Evolutionary conservation across 352 stramenopile genomes (phyloP).

Genomic region (Phytophthora litchii): DNA sequence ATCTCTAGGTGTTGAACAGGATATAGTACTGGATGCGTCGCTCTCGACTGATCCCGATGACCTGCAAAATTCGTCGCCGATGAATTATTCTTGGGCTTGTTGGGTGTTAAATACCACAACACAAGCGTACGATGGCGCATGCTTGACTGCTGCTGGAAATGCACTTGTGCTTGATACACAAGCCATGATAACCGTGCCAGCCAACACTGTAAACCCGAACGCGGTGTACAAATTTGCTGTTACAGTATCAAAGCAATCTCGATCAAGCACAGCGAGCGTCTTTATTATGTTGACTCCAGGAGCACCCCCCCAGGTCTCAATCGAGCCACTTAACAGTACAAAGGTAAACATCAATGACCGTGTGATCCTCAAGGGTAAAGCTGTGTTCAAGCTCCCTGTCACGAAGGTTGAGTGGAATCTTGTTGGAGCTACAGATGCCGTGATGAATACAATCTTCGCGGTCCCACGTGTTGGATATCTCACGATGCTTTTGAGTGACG

Average conservation of each 20-base stretch:
- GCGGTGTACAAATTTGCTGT: conserved; percentile 60
- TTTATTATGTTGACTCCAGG: conserved; percentile 55
- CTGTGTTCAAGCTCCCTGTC: conserved; percentile 52
- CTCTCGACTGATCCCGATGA: conserved; percentile 61
- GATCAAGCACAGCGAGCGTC: conserved; percentile 38
- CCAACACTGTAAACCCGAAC: conserved; percentile 57
- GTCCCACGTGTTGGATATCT: conserved; percentile 36
- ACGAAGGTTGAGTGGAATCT: conserved; percentile 55
- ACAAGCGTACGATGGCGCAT: conserved; percentile 41
- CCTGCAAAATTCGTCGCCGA: conserved; percentile 34
- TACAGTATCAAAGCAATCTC: conserved; percentile 45
- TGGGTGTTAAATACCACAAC: conserved; percentile 29
- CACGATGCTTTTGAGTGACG: conserved; percentile 59
- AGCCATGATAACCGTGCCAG: conserved; percentile 42
- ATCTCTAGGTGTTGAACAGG: conserved; percentile 57
- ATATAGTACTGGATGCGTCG: conserved; percentile 54
- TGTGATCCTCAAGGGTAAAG: conserved; percentile 54
- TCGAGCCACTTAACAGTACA: conserved; percentile 42
- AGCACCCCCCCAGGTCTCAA: conserved; percentile 56
- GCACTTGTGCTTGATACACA: conserved; percentile 29
- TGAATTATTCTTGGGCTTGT: conserved; percentile 54
- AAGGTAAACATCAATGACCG: conserved; percentile 71
- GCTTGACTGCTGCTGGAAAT: conserved; percentile 26
- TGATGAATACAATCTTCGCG: conserved; percentile 49
- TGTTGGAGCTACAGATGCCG: conserved; percentile 28